These are phyloP conservation scores for Mortierella polycephala DNA, from an alignment of 371 early-diverging fungal species.

Conservation along the genomic window DNA sequence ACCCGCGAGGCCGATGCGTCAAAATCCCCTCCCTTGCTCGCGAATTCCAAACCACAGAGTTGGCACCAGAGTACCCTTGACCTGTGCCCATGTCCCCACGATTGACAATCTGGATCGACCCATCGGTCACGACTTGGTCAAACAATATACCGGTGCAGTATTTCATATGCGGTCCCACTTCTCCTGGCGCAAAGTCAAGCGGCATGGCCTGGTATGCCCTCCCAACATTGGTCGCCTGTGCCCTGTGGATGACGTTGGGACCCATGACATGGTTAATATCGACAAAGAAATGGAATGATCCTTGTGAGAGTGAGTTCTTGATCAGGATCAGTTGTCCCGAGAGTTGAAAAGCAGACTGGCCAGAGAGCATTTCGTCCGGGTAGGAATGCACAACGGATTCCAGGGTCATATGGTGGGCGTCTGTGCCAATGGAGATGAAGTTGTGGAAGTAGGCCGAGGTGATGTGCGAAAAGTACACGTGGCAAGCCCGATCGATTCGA, in stretches of 20 bases:
- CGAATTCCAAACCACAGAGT: conserved; percentile 64
- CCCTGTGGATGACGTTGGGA: conserved; percentile 60
- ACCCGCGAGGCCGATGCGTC: conserved; percentile 56
- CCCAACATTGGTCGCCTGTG: conserved; percentile 25
- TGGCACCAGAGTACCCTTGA: conserved; percentile 63
- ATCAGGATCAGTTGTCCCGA: conserved; percentile 60
- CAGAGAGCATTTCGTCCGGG: conserved; percentile 54
- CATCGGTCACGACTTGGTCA: conserved; percentile 48
- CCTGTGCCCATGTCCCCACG: conserved; percentile 53
- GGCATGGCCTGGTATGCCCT: conserved; percentile 31
- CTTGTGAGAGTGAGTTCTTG: conserved; percentile 57
- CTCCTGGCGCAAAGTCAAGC: conserved; percentile 49
- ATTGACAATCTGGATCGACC: conserved; percentile 39
- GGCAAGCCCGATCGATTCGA: conserved; percentile 54
- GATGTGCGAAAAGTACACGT: conserved; percentile 57
- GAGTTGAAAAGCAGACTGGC: conserved; percentile 64
- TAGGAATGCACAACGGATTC: conserved; percentile 54
- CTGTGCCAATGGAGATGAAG: conserved; percentile 54
- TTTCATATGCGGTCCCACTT: conserved; percentile 64
- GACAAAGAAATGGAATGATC: conserved; percentile 60
- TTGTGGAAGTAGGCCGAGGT: conserved; percentile 61
- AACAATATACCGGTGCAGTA: conserved; percentile 57
- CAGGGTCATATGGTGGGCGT: conserved; percentile 56
- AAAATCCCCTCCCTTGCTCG: conserved; percentile 59
- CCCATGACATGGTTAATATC: conserved; percentile 59